Evolutionary conservation across 345 rosid species (phyloP).

Genomic region (Passiflora organensis): DNA sequence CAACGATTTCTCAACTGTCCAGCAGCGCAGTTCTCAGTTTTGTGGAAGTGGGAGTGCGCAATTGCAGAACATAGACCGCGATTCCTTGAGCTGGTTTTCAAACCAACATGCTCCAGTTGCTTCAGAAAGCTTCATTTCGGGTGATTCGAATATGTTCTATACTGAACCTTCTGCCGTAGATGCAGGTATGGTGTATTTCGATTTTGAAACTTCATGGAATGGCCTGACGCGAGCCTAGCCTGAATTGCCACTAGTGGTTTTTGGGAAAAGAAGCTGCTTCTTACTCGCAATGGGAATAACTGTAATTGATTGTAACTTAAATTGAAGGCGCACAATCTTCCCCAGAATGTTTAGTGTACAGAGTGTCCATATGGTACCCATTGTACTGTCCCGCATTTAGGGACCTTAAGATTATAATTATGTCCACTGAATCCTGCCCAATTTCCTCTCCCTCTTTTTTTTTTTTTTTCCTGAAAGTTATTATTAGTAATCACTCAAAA

Average conservation of each 20-base stretch:
- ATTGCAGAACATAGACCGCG: conserved; percentile 5
- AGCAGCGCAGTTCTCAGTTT: conserved; percentile 14
- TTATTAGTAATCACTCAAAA: no score
- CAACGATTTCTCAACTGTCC: conserved; percentile 11
- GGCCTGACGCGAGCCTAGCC: conserved; percentile 23
- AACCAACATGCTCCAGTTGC: conserved; percentile 14
- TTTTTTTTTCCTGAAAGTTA: no score
- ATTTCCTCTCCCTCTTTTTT: no score
- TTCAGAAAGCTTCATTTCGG: conserved; percentile 13
- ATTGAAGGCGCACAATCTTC: no score
- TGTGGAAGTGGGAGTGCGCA: conserved; percentile 14
- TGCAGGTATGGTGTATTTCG: conserved; percentile 29
- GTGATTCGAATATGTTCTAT: conserved; percentile 12
- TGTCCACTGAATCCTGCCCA: no score
- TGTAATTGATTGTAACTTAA: conserved; percentile 6
- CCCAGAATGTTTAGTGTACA: no score
- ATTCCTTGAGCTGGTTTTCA: conserved; percentile 21
- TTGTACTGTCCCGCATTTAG: background rate
- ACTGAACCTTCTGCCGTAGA: conserved; percentile 30
- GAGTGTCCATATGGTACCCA: conserved; percentile 9
- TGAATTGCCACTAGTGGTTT: background rate
- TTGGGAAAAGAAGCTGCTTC: no score
- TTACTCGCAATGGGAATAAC: no score
- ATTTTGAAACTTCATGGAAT: conserved; percentile 41
- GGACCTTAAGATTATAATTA: no score